Conservation (phyloP, 495 filamentous ascomycete genomes). For the Tuber melanosporum region DNA sequence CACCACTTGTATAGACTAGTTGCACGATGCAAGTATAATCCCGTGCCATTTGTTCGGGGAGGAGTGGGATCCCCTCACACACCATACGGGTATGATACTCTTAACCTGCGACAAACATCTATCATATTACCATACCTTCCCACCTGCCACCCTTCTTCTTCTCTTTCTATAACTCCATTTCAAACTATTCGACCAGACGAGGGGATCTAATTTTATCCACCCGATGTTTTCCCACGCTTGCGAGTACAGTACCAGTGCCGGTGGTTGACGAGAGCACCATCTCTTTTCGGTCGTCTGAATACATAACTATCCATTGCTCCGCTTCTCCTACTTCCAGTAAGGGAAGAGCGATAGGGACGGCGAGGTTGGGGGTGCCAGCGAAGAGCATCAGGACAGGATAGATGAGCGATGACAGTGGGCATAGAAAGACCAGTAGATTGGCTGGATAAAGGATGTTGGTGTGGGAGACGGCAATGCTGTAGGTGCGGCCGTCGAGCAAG, state of each 20-base stretch:
- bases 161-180: background rate
- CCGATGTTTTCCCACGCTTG: background rate
- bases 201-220: background rate
- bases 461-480: background rate
- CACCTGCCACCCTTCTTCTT: background rate
- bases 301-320: background rate
- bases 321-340: background rate
- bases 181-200: background rate
- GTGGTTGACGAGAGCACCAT: background rate
- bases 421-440: background rate
- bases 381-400: background rate
- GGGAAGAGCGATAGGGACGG: background rate
- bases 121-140: background rate
- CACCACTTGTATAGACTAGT: background rate
- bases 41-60: background rate
- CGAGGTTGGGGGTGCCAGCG: background rate
- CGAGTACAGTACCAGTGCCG: background rate
- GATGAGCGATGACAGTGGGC: background rate
- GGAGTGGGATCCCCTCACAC: background rate
- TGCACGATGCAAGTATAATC: constrained; percentile 7
- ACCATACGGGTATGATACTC: background rate
- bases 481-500: background rate
- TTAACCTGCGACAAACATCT: background rate
- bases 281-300: background rate
- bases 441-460: constrained; percentile 4